Percentiles rank a stretch among this genome's conserved stretches.
Conservation (phyloP, 345 rosid genomes). For the Hibiscus tridactylites region DNA sequence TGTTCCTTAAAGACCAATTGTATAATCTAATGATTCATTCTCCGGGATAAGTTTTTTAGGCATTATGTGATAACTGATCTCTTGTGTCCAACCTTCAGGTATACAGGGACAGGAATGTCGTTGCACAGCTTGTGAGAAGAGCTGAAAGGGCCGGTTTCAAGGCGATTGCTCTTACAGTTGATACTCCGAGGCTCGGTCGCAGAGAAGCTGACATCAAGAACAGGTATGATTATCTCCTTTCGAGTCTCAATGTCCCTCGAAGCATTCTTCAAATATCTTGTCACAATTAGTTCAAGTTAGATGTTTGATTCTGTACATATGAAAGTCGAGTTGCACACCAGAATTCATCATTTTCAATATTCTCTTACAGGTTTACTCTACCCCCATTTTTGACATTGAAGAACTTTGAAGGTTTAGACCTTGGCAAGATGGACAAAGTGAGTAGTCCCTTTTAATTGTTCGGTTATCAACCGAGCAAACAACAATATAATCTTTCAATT, state of each 20-base stretch:
- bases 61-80: background rate
- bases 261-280: background rate
- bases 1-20: background rate
- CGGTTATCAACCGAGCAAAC: background rate
- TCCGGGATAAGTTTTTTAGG: background rate
- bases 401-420: constrained; percentile 83
- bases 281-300: background rate
- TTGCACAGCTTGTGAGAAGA: background rate
- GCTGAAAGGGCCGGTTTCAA: background rate
- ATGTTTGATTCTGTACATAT: background rate
- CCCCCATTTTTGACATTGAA: constrained; percentile 70
- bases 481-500: background rate
- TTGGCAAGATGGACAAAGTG: constrained; percentile 73
- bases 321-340: background rate
- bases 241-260: background rate
- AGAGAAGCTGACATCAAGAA: background rate
- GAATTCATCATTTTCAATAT: background rate
- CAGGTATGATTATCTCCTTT: background rate
- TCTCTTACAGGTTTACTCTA: constrained; percentile 48
- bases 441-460: background rate
- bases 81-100: background rate
- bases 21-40: background rate
- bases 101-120: background rate
- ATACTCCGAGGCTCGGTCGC: background rate
- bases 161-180: background rate